phyloP scores from a whole-genome alignment of 2,329 filamentous ascomycete genomes.

The Stenocarpella maydis region DNA sequence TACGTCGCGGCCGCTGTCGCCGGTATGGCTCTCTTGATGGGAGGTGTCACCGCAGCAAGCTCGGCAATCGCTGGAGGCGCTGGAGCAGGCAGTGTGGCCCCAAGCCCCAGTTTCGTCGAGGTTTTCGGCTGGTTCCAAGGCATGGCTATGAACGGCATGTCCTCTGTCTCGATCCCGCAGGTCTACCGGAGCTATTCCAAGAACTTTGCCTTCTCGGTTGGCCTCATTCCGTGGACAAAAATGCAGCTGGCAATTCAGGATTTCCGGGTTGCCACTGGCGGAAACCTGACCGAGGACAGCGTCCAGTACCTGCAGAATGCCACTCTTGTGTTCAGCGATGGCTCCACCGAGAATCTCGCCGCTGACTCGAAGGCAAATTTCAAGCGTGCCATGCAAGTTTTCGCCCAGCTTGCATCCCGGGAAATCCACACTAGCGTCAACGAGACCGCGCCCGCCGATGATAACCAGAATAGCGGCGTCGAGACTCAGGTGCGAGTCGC shows the following conservation, averaged over 20 bases:
- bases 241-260: constrained; percentile 85
- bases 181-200: constrained; percentile 90
- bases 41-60: constrained; percentile 74
- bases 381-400: constrained; percentile 63
- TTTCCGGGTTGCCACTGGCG: constrained; percentile 83
- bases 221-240: constrained; percentile 81
- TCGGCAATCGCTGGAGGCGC: constrained; percentile 65
- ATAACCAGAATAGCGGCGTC: constrained; percentile 34
- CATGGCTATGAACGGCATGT: constrained; percentile 95
- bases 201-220: constrained; percentile 93
- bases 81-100: constrained; percentile 62
- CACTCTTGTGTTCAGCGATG: constrained; percentile 75
- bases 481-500: constrained; percentile 50
- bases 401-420: constrained; percentile 62
- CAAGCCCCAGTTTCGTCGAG: constrained; percentile 86
- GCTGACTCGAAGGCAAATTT: constrained; percentile 48
- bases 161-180: constrained; percentile 85
- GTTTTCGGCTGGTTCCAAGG: constrained; percentile 91
- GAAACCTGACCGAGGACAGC: constrained; percentile 84
- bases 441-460: constrained; percentile 41
- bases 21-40: constrained; percentile 80
- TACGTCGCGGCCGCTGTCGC: constrained; percentile 87
- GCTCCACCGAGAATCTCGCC: constrained; percentile 54
- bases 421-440: constrained; percentile 57
- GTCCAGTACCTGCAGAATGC: constrained; percentile 77